Conservation (phyloP, 129 eudicot species). For the Solidago caesia region DNA sequence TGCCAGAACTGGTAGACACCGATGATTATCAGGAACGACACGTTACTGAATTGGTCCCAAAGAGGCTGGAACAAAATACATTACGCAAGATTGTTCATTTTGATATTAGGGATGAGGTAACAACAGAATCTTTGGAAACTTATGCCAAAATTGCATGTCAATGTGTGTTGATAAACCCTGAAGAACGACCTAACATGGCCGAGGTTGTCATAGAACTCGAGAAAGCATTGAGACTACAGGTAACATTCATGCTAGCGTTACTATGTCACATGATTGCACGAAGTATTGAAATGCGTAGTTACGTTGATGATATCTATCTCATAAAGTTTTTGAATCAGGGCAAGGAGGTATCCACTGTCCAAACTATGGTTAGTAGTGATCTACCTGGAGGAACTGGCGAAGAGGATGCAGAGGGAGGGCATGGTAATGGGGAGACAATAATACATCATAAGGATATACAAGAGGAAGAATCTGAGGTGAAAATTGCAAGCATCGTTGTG, state of each 20-base stretch:
- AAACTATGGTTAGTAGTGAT: conserved; percentile 5
- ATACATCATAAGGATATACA: background rate
- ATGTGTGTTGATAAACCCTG: conserved; percentile 23
- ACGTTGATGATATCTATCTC: background rate
- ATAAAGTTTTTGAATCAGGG: conserved; percentile 19
- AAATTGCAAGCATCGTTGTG: background rate
- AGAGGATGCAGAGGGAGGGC: conserved; percentile 24
- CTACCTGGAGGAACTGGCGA: background rate
- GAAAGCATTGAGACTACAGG: conserved; percentile 36
- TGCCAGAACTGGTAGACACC: conserved; percentile 34
- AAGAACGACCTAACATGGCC: conserved; percentile 29
- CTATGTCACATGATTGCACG: background rate
- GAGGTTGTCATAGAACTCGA: conserved; percentile 32
- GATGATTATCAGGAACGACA: conserved; percentile 39
- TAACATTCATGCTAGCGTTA: background rate
- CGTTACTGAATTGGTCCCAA: conserved; percentile 36
- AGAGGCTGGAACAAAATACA: conserved; percentile 31
- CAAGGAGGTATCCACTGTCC: background rate
- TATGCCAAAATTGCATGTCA: conserved; percentile 32
- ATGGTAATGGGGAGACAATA: background rate
- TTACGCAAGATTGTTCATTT: conserved; percentile 36
- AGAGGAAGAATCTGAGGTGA: conserved; percentile 20
- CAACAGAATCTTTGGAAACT: conserved; percentile 31
- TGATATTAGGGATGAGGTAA: conserved; percentile 33
- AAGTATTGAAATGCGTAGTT: background rate